Evolutionary conservation across 306 rosid species (phyloP).

Genomic region (Potentilla sterilis): DNA sequence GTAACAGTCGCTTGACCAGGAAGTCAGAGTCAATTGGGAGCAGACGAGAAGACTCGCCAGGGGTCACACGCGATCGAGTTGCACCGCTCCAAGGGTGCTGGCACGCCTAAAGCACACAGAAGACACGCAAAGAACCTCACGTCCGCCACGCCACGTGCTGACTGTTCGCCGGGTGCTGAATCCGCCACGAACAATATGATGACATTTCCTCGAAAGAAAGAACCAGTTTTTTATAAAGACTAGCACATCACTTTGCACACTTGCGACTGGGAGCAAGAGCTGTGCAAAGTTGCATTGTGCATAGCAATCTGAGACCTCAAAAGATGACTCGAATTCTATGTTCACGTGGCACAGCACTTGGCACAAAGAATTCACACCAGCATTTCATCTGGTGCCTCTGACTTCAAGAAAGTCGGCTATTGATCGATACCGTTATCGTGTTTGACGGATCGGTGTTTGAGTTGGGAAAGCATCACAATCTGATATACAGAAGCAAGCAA

Average conservation of each 20-base stretch:
- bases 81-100: too few species aligned
- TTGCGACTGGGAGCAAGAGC: background rate
- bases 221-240: background rate
- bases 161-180: too few species aligned
- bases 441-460: background rate
- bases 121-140: too few species aligned
- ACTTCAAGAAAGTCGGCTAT: slow-evolving; percentile 1
- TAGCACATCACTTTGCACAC: background rate
- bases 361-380: background rate
- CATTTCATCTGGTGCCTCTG: background rate
- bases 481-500: background rate
- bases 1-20: too few species aligned
- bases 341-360: background rate
- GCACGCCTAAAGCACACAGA: too few species aligned
- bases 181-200: background rate
- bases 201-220: background rate
- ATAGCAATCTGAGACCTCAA: background rate
- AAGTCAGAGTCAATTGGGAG: too few species aligned
- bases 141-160: too few species aligned
- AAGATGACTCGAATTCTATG: background rate
- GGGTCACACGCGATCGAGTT: too few species aligned
- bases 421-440: background rate
- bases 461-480: background rate
- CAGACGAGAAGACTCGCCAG: too few species aligned
- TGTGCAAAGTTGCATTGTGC: background rate